These are phyloP conservation scores for Elymus sibiricus DNA, from an alignment of 176 grass and related monocot species.

Conservation along the genomic window DNA sequence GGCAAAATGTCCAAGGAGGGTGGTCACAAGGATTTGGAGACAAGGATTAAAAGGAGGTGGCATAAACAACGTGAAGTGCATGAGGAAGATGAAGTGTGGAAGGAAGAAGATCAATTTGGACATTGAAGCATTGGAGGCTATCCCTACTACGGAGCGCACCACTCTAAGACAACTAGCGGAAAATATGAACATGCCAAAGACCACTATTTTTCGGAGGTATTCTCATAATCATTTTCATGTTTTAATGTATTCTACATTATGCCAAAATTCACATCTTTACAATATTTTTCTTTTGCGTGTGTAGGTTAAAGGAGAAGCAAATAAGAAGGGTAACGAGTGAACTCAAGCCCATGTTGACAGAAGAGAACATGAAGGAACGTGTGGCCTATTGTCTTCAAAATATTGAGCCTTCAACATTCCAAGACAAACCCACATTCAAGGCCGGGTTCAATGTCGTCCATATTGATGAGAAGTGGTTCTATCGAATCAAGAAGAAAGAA, in stretches of 20 bases:
- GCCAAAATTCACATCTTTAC: no score
- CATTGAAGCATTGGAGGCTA: not conserved
- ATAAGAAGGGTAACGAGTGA: not conserved
- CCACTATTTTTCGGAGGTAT: not conserved
- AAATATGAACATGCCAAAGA: not conserved
- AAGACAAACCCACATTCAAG: not conserved
- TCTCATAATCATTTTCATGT: not conserved
- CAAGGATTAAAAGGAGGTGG: no score
- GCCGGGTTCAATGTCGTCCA: no score
- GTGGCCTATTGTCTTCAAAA: not conserved
- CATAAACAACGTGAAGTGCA: no score
- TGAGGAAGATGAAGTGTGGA: no score
- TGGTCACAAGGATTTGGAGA: no score
- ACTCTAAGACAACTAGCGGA: not conserved
- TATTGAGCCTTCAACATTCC: not conserved
- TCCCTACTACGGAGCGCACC: not conserved
- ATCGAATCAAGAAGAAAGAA: rapidly evolving
- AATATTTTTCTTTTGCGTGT: not conserved
- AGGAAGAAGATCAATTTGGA: no score
- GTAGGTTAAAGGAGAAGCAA: not conserved
- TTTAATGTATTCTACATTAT: not conserved
- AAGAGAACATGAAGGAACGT: not conserved
- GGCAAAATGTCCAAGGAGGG: no score
- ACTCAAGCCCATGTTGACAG: not conserved
- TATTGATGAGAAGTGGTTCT: no score